phyloP scores from a whole-genome alignment of 495 filamentous ascomycete species.

The Mycothermus thermophilus region DNA sequence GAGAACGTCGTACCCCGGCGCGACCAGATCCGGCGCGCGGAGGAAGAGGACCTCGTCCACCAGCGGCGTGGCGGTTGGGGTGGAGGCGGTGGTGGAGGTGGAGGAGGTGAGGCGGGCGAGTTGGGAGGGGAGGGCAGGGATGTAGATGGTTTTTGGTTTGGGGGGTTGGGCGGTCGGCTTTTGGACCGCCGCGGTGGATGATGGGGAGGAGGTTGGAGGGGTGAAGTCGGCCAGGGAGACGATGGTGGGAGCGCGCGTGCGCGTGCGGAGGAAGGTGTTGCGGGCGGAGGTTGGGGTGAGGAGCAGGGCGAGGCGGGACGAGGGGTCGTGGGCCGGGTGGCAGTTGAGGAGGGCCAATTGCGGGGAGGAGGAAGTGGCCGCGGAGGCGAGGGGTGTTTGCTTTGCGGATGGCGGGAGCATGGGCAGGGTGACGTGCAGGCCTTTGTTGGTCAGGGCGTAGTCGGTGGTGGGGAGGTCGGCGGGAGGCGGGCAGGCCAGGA shows the following conservation, averaged over 20 bases:
- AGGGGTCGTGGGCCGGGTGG: slow-evolving; percentile 5
- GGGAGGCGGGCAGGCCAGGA: slow-evolving; percentile 3
- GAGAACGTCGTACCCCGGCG: slow-evolving; percentile 14
- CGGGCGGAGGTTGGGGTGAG: slow-evolving; percentile 8
- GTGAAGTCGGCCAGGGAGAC: slow-evolving; percentile 5
- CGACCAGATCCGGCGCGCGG: slow-evolving; percentile 9
- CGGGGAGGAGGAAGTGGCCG: slow-evolving; percentile 6
- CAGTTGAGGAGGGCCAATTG: slow-evolving; percentile 14
- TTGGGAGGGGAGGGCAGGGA: slow-evolving; percentile 5
- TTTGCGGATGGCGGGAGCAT: not conserved
- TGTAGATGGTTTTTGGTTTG: slow-evolving; percentile 6
- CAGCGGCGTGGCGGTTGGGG: too few relatives aligned
- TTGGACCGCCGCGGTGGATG: too few relatives aligned
- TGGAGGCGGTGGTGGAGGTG: too few relatives aligned
- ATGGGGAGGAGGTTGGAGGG: too few relatives aligned
- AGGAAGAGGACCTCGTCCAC: slow-evolving; percentile 12
- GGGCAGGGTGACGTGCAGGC: slow-evolving; percentile 10
- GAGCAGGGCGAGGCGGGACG: slow-evolving; percentile 9
- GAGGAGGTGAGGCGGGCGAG: not conserved
- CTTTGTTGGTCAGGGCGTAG: slow-evolving; percentile 16
- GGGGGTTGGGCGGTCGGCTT: too few relatives aligned
- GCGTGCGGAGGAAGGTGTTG: slow-evolving; percentile 12
- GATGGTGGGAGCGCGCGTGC: slow-evolving; percentile 6
- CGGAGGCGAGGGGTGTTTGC: not conserved
- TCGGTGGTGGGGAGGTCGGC: not conserved